Evolutionary conservation across 2,329 filamentous ascomycete species (phyloP).

Genomic region (Chalara sp.): DNA sequence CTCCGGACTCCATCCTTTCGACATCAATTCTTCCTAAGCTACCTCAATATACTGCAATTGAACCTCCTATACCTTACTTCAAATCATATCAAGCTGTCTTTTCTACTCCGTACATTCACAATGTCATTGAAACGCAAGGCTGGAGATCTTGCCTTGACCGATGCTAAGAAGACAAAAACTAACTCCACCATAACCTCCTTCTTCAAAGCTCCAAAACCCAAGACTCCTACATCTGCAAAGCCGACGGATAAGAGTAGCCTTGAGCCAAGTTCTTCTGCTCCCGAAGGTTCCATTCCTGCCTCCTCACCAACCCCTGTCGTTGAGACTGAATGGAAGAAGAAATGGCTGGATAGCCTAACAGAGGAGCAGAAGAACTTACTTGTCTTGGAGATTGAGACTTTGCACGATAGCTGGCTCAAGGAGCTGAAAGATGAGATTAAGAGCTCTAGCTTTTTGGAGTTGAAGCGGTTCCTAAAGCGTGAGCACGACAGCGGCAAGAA

Average conservation of each 20-base stretch:
- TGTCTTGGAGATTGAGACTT: conserved; percentile 82
- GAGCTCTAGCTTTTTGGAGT: conserved; percentile 70
- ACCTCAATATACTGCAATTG: too few relatives aligned
- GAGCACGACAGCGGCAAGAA: conserved; percentile 70
- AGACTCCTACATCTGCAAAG: not conserved
- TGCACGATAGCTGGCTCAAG: conserved; percentile 87
- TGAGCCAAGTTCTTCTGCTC: not conserved
- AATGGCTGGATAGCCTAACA: conserved; percentile 77
- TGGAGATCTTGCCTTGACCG: conserved; percentile 37
- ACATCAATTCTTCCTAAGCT: too few relatives aligned
- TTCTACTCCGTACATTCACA: conserved; percentile 6
- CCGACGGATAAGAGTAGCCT: not conserved
- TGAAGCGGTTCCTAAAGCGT: conserved; percentile 80
- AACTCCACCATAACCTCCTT: conserved; percentile 84
- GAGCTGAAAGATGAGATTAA: conserved; percentile 82
- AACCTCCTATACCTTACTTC: too few relatives aligned
- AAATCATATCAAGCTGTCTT: conserved; percentile 12
- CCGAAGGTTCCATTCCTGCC: conserved; percentile 25
- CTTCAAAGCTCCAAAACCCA: conserved; percentile 57
- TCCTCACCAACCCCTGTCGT: conserved; percentile 35
- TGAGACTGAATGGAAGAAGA: conserved; percentile 68
- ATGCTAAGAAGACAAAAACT: conserved; percentile 64
- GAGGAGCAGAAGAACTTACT: conserved; percentile 77
- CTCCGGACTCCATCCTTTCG: too few relatives aligned
- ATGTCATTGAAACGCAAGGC: conserved; percentile 61